A percentile compares a stretch with the other conserved stretches of the same genome.
These are phyloP conservation scores for Ogataea trehalophila DNA, from an alignment of 805 yeast genomes.

Conservation along the genomic window DNA sequence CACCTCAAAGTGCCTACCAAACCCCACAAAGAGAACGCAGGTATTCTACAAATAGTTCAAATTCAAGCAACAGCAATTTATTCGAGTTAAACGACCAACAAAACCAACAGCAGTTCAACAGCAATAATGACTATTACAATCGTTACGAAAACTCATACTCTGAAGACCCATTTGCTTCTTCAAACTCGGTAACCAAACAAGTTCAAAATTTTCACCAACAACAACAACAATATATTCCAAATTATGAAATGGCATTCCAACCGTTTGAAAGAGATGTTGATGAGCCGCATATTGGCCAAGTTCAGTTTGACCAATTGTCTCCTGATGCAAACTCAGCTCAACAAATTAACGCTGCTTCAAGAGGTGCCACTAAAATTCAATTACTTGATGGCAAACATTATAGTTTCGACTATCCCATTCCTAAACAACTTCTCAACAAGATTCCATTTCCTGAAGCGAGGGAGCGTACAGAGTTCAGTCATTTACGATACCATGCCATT, in stretches of 20 bases:
- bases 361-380: slow-evolving; percentile 36
- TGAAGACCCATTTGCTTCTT: background rate
- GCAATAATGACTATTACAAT: background rate
- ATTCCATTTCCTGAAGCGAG: slow-evolving; percentile 37
- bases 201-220: background rate
- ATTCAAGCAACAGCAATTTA: background rate
- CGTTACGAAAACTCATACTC: background rate
- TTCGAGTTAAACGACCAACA: background rate
- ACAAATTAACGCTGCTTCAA: slow-evolving; percentile 20
- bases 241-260: slow-evolving; percentile 12
- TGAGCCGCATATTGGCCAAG: slow-evolving; percentile 23
- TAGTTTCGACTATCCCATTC: slow-evolving; percentile 82
- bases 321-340: slow-evolving; percentile 10
- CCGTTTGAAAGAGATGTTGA: slow-evolving; percentile 25
- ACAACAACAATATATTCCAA: background rate
- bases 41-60: background rate
- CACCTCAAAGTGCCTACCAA: background rate
- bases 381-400: slow-evolving; percentile 63
- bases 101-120: background rate
- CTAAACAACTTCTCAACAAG: slow-evolving; percentile 51
- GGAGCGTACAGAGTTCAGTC: slow-evolving; percentile 50
- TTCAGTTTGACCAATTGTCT: slow-evolving; percentile 10
- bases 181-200: too few relatives aligned
- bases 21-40: background rate
- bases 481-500: slow-evolving; percentile 87